Evolutionary conservation across 345 rosid genomes (phyloP).

Genomic region (Gossypium thurberi): DNA sequence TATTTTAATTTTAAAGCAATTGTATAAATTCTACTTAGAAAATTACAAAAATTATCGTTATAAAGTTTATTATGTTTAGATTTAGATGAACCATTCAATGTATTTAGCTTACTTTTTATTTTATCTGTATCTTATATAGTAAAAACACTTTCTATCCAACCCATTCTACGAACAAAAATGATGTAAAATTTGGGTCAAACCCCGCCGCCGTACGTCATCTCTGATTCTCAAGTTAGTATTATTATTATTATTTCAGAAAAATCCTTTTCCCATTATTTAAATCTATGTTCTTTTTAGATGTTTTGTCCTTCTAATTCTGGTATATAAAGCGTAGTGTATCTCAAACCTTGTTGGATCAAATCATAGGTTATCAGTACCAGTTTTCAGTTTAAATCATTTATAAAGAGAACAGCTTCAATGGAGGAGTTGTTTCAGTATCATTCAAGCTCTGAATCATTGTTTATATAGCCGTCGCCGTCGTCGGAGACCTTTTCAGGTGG

Average conservation of each 20-base stretch:
- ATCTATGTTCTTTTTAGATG: background rate
- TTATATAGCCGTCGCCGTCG: conserved; percentile 28
- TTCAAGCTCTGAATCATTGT: conserved; percentile 23
- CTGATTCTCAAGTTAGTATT: conserved; percentile 16
- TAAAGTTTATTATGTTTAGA: too few species aligned
- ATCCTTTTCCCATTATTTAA: background rate
- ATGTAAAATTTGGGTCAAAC: conserved; percentile 7
- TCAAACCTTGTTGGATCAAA: background rate
- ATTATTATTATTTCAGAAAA: background rate
- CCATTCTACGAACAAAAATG: too few species aligned
- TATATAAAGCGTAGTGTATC: background rate
- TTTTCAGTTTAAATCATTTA: background rate
- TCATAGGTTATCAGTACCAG: background rate
- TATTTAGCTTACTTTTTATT: too few species aligned
- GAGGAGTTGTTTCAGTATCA: conserved; percentile 31
- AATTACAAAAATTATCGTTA: too few species aligned
- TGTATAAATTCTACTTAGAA: too few species aligned
- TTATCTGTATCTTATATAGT: too few species aligned
- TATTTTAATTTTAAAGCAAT: too few species aligned
- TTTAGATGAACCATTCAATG: fast-evolving
- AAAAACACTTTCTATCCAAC: too few species aligned
- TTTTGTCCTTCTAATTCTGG: background rate
- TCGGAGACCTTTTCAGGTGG: background rate
- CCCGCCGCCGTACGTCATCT: conserved; percentile 36
- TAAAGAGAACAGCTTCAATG: background rate